These are phyloP conservation scores for Mimosa pudica DNA, from an alignment of 306 rosid genomes.

Conservation along the genomic window DNA sequence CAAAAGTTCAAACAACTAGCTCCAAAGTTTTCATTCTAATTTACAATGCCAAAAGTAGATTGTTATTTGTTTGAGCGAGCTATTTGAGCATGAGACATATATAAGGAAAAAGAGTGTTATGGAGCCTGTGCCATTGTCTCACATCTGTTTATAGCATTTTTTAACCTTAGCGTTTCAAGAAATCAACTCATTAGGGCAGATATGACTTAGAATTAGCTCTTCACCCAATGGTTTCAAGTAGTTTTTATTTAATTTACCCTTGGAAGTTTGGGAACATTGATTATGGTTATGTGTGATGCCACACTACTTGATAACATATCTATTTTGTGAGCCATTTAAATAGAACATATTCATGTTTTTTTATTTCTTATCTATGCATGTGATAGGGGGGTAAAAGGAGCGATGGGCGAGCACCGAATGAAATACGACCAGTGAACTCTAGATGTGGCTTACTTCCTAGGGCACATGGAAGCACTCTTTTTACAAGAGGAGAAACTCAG, in stretches of 20 bases:
- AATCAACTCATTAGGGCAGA: not conserved
- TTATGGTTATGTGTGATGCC: not conserved
- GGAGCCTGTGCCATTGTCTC: not conserved
- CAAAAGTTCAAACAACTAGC: not conserved
- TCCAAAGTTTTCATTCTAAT: not conserved
- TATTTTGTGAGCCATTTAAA: constrained; percentile 14
- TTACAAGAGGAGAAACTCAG: constrained; percentile 99
- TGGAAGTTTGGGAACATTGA: constrained; percentile 21
- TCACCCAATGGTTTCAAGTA: not conserved
- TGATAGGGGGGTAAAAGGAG: constrained; percentile 90
- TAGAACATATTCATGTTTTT: constrained; percentile 26
- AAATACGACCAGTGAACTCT: constrained; percentile 82
- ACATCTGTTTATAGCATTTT: constrained; percentile 12
- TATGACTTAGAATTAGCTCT: not conserved
- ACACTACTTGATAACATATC: constrained; percentile 10
- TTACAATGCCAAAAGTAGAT: not conserved
- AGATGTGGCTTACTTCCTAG: constrained; percentile 92
- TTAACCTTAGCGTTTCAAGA: not conserved
- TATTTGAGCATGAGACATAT: not conserved
- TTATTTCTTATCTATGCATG: constrained; percentile 30
- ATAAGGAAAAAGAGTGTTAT: not conserved
- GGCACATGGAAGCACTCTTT: constrained; percentile 97
- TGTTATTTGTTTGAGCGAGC: not conserved
- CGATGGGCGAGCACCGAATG: constrained; percentile 78
- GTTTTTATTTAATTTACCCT: not conserved